Conservation (phyloP, 2,329 filamentous ascomycete species). For the Sporothrix mexicana region DNA sequence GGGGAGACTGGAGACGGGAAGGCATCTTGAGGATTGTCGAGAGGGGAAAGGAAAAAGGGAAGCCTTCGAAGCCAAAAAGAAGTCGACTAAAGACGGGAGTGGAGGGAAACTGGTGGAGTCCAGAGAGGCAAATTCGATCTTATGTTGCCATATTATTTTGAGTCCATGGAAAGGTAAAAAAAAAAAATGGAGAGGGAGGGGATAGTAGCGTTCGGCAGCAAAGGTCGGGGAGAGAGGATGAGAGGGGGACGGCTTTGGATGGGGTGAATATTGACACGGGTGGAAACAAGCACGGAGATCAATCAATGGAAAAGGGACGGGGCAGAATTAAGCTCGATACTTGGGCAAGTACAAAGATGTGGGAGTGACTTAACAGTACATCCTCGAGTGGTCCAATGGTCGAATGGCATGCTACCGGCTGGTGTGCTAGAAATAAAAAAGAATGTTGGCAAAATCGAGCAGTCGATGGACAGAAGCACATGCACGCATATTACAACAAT, state of each 20-base stretch:
- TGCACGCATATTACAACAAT: conserved; percentile 18
- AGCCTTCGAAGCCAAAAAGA: too few relatives aligned
- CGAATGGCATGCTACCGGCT: background rate
- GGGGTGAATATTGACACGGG: conserved; percentile 27
- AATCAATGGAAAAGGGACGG: conserved; percentile 32
- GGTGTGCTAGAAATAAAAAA: background rate
- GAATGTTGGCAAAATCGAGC: background rate
- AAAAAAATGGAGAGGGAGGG: conserved; percentile 15
- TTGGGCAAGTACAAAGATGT: background rate
- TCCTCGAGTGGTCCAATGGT: background rate
- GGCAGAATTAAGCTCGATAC: conserved; percentile 19
- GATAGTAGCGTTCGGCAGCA: background rate
- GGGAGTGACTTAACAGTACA: too few relatives aligned
- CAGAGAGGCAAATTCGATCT: background rate
- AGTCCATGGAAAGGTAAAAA: background rate
- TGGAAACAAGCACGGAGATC: conserved; percentile 30
- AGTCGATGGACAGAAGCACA: conserved; percentile 11
- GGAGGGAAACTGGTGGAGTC: background rate
- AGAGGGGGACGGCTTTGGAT: background rate
- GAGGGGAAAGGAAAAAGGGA: background rate
- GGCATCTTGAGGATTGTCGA: conserved; percentile 1
- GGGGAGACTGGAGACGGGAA: conserved; percentile 16
- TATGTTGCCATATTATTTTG: background rate
- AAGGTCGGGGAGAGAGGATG: background rate
- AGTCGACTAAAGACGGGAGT: background rate